A percentile compares a stretch with the other conserved stretches of the same genome.
Conservation (phyloP, 176 grass and related monocot species). For the Eremochloa ophiuroides region DNA sequence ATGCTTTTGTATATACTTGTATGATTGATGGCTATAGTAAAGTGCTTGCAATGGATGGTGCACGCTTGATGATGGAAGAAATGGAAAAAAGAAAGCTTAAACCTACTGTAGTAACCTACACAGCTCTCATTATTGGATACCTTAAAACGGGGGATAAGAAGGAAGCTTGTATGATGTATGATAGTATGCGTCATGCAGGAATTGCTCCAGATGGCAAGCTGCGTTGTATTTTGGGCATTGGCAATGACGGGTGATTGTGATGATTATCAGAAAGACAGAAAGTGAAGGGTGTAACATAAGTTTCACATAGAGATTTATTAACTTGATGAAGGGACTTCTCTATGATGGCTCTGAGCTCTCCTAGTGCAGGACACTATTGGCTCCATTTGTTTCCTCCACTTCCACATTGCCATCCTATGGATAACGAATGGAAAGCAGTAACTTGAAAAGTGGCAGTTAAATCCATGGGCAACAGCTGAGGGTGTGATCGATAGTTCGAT, state of each 20-base stretch:
- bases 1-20: slow-evolving; percentile 69
- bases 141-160: slow-evolving; percentile 36
- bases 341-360: not conserved
- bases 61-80: slow-evolving; percentile 47
- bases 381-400: not conserved
- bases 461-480: not conserved
- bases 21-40: slow-evolving; percentile 64
- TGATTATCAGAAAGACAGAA: not conserved
- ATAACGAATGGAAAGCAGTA: not conserved
- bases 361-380: not conserved
- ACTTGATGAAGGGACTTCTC: not conserved
- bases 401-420: not conserved
- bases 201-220: slow-evolving; percentile 50
- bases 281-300: not conserved
- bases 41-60: slow-evolving; percentile 53
- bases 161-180: slow-evolving; percentile 27
- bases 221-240: slow-evolving; percentile 29
- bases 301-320: slow-evolving; percentile 2
- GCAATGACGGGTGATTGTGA: slow-evolving; percentile 9
- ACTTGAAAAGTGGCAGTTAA: not conserved
- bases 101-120: slow-evolving; percentile 65
- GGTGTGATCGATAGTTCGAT: not conserved
- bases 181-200: slow-evolving; percentile 42
- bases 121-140: slow-evolving; percentile 50
- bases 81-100: slow-evolving; percentile 44